A percentile compares a stretch with the other conserved stretches of the same genome.
phyloP scores from a whole-genome alignment of 805 yeast genomes.

The Wickerhamiella azyma region DNA sequence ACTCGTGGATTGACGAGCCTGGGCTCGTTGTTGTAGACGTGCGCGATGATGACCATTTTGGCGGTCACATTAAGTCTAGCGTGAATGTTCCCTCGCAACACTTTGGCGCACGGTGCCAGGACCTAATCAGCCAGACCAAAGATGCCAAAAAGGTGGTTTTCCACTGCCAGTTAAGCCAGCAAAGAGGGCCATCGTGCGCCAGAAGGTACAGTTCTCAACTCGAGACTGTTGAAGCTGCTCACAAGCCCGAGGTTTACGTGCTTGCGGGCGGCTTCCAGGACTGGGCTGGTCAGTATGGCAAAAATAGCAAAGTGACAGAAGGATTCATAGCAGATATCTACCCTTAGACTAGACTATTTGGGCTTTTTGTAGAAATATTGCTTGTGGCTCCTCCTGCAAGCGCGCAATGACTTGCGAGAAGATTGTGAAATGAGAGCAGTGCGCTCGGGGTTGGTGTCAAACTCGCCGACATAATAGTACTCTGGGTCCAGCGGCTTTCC shows the following conservation, averaged over 20 bases:
- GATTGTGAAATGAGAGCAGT: slow-evolving; percentile 55
- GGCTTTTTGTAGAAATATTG: slow-evolving; percentile 69
- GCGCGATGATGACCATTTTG: slow-evolving; percentile 67
- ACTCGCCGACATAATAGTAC: slow-evolving; percentile 77
- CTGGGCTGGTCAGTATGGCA: slow-evolving; percentile 72
- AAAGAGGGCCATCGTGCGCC: slow-evolving; percentile 82
- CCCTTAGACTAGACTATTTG: slow-evolving; percentile 1
- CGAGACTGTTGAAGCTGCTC: background rate
- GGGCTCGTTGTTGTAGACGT: slow-evolving; percentile 49
- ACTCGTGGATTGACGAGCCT: background rate
- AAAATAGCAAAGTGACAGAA: slow-evolving; percentile 50
- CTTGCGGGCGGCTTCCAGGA: slow-evolving; percentile 71
- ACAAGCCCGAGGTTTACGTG: slow-evolving; percentile 44
- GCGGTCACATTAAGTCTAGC: slow-evolving; percentile 53
- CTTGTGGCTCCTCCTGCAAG: slow-evolving; percentile 87
- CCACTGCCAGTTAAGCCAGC: slow-evolving; percentile 86
- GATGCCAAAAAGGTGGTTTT: slow-evolving; percentile 49
- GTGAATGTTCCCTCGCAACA: slow-evolving; percentile 41
- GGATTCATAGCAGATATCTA: slow-evolving; percentile 35
- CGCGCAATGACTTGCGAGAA: slow-evolving; percentile 67
- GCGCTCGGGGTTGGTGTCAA: slow-evolving; percentile 61
- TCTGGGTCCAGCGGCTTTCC: slow-evolving; percentile 91
- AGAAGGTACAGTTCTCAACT: slow-evolving; percentile 29
- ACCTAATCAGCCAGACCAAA: slow-evolving; percentile 27
- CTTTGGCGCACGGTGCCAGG: slow-evolving; percentile 30